Percentiles rank a stretch among this genome's conserved stretches.
These are phyloP conservation scores for Aspergillus funiculosus DNA, from an alignment of 495 filamentous ascomycete species.

Conservation along the genomic window DNA sequence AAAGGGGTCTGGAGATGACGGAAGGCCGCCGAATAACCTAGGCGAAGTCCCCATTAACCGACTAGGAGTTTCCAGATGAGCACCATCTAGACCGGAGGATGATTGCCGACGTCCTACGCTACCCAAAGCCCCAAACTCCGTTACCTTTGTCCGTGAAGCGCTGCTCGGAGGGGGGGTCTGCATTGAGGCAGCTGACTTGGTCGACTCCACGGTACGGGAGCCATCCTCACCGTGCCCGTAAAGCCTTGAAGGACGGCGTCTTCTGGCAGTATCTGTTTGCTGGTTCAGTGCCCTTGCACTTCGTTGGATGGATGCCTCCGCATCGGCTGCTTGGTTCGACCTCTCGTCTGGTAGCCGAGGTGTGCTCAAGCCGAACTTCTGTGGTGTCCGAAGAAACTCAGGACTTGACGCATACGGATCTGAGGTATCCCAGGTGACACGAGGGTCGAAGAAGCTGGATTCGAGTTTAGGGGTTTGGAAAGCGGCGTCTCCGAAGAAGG, in stretches of 20 bases:
- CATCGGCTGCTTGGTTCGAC: conserved; percentile 26
- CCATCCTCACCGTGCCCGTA: conserved; percentile 33
- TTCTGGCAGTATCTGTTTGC: conserved; percentile 42
- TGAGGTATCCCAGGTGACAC: conserved; percentile 48
- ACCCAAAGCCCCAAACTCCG: conserved; percentile 27
- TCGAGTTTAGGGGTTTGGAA: conserved; percentile 65
- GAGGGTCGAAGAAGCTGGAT: conserved; percentile 47
- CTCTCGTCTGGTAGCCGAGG: conserved; percentile 21
- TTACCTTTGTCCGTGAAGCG: conserved; percentile 45
- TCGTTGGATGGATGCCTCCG: conserved; percentile 52
- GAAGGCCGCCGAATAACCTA: conserved; percentile 48
- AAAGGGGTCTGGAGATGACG: conserved; percentile 62
- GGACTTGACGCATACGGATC: conserved; percentile 52
- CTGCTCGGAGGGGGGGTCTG: conserved; percentile 63
- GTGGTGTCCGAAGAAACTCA: conserved; percentile 48
- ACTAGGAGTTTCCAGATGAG: conserved; percentile 39
- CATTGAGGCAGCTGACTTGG: conserved; percentile 52
- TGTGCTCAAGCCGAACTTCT: conserved; percentile 33
- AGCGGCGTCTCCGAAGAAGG: conserved; percentile 53
- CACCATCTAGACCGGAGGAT: conserved; percentile 22
- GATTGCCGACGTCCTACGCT: conserved; percentile 22
- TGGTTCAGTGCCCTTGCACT: conserved; percentile 33
- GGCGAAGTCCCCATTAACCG: conserved; percentile 40
- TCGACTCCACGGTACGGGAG: conserved; percentile 35
- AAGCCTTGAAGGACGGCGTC: conserved; percentile 37